A percentile compares a stretch with the other conserved stretches of the same genome.
Conservation (phyloP, 2,329 filamentous ascomycete species). For the Xylariaceae sp. region DNA sequence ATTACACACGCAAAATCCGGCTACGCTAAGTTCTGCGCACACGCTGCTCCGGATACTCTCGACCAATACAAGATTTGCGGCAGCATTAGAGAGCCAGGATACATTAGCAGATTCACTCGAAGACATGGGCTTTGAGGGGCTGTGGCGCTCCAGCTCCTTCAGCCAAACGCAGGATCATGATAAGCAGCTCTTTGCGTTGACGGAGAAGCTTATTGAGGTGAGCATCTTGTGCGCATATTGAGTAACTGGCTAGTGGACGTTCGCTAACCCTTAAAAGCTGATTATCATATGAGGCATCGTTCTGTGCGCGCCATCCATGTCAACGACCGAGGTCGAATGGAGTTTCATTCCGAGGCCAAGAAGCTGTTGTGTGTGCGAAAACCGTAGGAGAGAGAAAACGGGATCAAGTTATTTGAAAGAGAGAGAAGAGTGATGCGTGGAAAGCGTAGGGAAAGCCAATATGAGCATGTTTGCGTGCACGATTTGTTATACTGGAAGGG, state of each 20-base stretch:
- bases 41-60: conserved; percentile 55
- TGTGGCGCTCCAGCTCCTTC: conserved; percentile 56
- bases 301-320: no score
- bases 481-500: no score
- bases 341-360: no score
- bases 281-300: conserved; percentile 15
- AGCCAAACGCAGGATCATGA: conserved; percentile 45
- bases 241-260: not conserved
- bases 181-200: conserved; percentile 48
- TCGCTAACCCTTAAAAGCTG: conserved; percentile 10
- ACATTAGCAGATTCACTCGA: conserved; percentile 50
- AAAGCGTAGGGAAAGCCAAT: no score
- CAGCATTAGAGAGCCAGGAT: conserved; percentile 42
- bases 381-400: no score
- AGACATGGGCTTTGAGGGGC: conserved; percentile 58
- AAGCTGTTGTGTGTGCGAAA: no score
- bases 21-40: conserved; percentile 58
- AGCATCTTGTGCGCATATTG: conserved; percentile 15
- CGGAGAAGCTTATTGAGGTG: conserved; percentile 59
- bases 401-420: no score
- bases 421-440: no score
- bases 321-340: no score
- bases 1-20: conserved; percentile 58
- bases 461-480: no score
- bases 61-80: conserved; percentile 46